phyloP scores from a whole-genome alignment of 2,329 filamentous ascomycete genomes.

The Ophiocordyceps camponoti-floridani region DNA sequence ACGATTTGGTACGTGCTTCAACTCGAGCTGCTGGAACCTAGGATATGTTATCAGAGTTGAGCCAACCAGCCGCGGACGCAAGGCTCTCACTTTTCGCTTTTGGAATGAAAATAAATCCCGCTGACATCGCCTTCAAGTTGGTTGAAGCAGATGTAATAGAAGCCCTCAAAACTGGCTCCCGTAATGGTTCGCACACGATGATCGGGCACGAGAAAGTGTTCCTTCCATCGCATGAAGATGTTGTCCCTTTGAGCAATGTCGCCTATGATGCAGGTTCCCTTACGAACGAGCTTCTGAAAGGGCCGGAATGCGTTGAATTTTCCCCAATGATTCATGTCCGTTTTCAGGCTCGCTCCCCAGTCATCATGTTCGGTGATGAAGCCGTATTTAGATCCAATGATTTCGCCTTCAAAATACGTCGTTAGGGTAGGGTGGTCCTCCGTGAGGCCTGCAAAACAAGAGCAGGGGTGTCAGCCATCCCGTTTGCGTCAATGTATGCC shows the following conservation, averaged over 20 bases:
- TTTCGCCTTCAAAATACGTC: slow-evolving; percentile 96
- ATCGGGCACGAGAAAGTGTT: slow-evolving; percentile 91
- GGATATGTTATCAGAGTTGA: not conserved
- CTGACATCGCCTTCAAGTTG: slow-evolving; percentile 71
- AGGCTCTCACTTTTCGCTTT: slow-evolving; percentile 76
- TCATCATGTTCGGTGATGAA: slow-evolving; percentile 77
- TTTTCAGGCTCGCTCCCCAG: slow-evolving; percentile 86
- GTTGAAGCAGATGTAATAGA: slow-evolving; percentile 99
- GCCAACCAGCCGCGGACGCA: not conserved
- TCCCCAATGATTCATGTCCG: slow-evolving; percentile 83
- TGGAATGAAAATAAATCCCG: slow-evolving; percentile 94
- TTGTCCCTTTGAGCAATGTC: slow-evolving; percentile 68
- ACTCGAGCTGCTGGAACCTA: slow-evolving; percentile 82
- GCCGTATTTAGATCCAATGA: slow-evolving; percentile 88
- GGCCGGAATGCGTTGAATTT: slow-evolving; percentile 78
- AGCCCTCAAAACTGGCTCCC: slow-evolving; percentile 92
- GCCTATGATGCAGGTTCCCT: slow-evolving; percentile 37
- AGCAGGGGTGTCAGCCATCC: not conserved
- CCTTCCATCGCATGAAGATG: slow-evolving; percentile 99
- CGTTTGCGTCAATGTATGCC: too few species aligned
- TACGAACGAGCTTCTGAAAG: slow-evolving; percentile 40
- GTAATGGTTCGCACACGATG: slow-evolving; percentile 81
- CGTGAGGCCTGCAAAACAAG: slow-evolving; percentile 60
- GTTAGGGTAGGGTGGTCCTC: slow-evolving; percentile 94
- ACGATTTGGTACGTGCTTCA: slow-evolving; percentile 71